Base-by-base conservation (phyloP, 805 yeast genomes). In the Dipodascus geniculatus region DNA sequence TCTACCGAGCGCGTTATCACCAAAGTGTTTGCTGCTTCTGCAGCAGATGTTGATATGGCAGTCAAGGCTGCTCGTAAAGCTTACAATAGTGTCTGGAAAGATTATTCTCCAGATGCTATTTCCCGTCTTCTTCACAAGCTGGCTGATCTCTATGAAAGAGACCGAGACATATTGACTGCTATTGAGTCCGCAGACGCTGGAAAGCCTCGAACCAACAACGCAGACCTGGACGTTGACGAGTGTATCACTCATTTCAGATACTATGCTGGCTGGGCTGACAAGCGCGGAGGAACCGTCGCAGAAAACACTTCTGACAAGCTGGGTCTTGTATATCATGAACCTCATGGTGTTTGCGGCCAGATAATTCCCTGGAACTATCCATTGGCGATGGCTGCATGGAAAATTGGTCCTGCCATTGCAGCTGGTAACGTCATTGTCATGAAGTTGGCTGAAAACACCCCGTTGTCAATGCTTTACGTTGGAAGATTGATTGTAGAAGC, bases 291-390 rank as follows among this genome's bases (percentile, higher is more conserved):
- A 6, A 76, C 44, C 4, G 44, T 38, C 4, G 44, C 44, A n/a
- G 44, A 38, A n/a, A 38, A 38, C 20, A 38, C 44, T 17, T 4
- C 44, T 17, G 44, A 38, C 4, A 38, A 38, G 19, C 8, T 38
- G 8, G 44, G 44, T 11, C 19, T 38, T 4, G 44, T 38, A 3
- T 38, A 38, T 17, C 44, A 47, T 22, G 93, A 86, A 71, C 95
- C 95, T 59, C 71, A 85, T 63, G 95, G 95, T 69, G 90, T 86
- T 52, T 85, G 89, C 70, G 89, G 90, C 57, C 87, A 84, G 66
- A 84, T 87, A 61, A 85, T 85, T 59, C 91, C 95, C 60, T 86
- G 93, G 91, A 86, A 86, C 71, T 86, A 85, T 78, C 93, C 95
- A 61, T 70, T 85, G 62, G 75, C 86, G 71, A 83, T 86, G 83